These are phyloP conservation scores for Botrytis byssoidea DNA, from an alignment of 2,329 filamentous ascomycete species.

Conservation along the genomic window DNA sequence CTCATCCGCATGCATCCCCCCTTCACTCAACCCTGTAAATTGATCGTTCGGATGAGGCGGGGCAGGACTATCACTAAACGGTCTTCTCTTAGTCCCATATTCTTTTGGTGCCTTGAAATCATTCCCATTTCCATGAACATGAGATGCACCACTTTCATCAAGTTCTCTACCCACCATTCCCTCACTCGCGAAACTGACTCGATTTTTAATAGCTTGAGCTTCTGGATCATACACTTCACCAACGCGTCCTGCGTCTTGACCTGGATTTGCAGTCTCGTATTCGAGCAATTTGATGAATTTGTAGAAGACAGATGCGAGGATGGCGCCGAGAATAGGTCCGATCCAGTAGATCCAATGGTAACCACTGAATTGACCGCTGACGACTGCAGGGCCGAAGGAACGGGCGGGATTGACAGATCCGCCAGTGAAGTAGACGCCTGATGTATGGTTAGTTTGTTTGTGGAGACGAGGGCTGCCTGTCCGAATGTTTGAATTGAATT, in stretches of 20 bases:
- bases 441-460: background rate
- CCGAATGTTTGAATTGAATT: constrained; percentile 37
- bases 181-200: background rate
- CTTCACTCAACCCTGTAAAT: constrained; percentile 18
- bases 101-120: background rate
- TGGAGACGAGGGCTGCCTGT: too few species aligned
- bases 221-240: background rate
- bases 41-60: constrained; percentile 31
- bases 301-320: constrained; percentile 51
- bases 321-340: constrained; percentile 50
- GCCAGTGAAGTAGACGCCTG: constrained; percentile 49
- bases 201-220: background rate
- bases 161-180: constrained; percentile 3
- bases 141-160: background rate
- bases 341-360: constrained; percentile 53
- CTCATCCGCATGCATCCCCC: constrained; percentile 11
- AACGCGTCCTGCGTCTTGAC: constrained; percentile 32
- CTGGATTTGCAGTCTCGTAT: constrained; percentile 47
- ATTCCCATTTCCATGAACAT: background rate
- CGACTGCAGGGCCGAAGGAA: constrained; percentile 48
- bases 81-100: constrained; percentile 14
- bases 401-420: constrained; percentile 49
- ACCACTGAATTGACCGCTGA: constrained; percentile 42
- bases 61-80: constrained; percentile 26
- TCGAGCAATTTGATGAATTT: constrained; percentile 50